A percentile compares a stretch with the other conserved stretches of the same genome.
Conservation (phyloP, 495 filamentous ascomycete species). For the Tetracladium marchalianum region DNA sequence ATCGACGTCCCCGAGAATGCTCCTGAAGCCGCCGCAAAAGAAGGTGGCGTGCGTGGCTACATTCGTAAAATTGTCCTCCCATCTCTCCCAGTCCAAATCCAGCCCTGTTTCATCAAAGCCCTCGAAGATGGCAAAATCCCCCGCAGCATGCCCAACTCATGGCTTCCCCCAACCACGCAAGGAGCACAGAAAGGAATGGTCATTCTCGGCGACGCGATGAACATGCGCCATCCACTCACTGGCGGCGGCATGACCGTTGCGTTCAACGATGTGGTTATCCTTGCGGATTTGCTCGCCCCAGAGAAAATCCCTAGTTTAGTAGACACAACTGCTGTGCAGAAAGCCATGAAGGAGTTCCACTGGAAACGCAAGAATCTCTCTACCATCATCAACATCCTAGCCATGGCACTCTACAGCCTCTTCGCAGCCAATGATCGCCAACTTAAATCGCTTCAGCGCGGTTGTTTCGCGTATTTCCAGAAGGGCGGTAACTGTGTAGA, state of each 20-base stretch:
- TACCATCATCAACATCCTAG: conserved; percentile 89
- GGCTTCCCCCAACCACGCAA: conserved; percentile 63
- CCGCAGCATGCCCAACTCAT: conserved; percentile 87
- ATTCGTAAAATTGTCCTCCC: conserved; percentile 69
- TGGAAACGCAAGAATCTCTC: conserved; percentile 76
- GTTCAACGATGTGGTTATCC: conserved; percentile 66
- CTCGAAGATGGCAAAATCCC: conserved; percentile 58
- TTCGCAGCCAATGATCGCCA: conserved; percentile 79
- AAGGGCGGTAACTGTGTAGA: conserved; percentile 58
- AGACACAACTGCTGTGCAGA: conserved; percentile 50
- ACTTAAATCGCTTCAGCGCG: conserved; percentile 71
- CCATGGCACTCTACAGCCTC: conserved; percentile 79
- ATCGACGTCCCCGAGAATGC: conserved; percentile 80
- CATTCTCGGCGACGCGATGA: conserved; percentile 75
- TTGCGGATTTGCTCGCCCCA: conserved; percentile 57
- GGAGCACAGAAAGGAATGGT: conserved; percentile 59
- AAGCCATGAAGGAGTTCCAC: conserved; percentile 70
- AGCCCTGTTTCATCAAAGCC: conserved; percentile 64
- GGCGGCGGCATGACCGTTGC: conserved; percentile 85
- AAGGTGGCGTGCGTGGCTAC: conserved; percentile 77
- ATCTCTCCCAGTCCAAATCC: conserved; percentile 58
- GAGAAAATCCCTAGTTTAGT: conserved; percentile 54
- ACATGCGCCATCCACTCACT: conserved; percentile 83
- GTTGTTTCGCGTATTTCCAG: conserved; percentile 92
- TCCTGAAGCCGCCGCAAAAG: conserved; percentile 55